phyloP scores from a whole-genome alignment of 2,329 filamentous ascomycete genomes.

The Diaporthe sp. region DNA sequence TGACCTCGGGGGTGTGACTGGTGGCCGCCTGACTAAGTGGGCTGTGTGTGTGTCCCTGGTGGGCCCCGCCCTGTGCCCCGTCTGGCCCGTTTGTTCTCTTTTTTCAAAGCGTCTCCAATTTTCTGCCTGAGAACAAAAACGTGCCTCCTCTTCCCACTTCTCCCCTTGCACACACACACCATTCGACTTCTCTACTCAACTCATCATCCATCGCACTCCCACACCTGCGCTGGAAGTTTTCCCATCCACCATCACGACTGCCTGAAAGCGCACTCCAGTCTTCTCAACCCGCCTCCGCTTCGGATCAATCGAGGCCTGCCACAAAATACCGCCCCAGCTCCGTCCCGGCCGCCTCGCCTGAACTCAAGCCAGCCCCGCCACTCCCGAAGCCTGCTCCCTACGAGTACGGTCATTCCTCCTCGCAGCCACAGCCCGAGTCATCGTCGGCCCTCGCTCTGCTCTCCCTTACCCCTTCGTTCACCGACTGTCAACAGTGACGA shows the following conservation, averaged over 20 bases:
- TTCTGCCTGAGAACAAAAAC: constrained; percentile 35
- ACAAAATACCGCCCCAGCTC: background rate
- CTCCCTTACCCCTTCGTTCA: background rate
- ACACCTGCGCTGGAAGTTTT: constrained; percentile 31
- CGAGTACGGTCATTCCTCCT: constrained; percentile 33
- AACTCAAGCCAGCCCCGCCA: constrained; percentile 29
- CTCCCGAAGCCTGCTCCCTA: constrained; percentile 33
- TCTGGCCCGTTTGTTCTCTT: constrained; percentile 29
- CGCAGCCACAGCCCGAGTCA: constrained; percentile 13
- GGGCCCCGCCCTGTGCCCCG: background rate
- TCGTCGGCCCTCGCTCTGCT: constrained; percentile 23
- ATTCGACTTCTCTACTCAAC: constrained; percentile 22
- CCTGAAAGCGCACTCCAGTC: constrained; percentile 26
- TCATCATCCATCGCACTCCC: constrained; percentile 31
- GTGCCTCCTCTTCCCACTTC: constrained; percentile 30
- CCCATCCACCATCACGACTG: constrained; percentile 22
- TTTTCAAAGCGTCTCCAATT: constrained; percentile 33
- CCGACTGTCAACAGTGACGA: constrained; percentile 20
- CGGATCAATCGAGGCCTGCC: constrained; percentile 14
- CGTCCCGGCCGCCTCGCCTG: constrained; percentile 26
- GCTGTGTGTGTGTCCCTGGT: background rate
- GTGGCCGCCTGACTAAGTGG: constrained; percentile 4
- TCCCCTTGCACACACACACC: constrained; percentile 7
- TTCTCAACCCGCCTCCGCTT: background rate
- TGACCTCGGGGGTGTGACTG: background rate